Conservation (phyloP, 2,329 filamentous ascomycete species). For the Aspergillus sp. region DNA sequence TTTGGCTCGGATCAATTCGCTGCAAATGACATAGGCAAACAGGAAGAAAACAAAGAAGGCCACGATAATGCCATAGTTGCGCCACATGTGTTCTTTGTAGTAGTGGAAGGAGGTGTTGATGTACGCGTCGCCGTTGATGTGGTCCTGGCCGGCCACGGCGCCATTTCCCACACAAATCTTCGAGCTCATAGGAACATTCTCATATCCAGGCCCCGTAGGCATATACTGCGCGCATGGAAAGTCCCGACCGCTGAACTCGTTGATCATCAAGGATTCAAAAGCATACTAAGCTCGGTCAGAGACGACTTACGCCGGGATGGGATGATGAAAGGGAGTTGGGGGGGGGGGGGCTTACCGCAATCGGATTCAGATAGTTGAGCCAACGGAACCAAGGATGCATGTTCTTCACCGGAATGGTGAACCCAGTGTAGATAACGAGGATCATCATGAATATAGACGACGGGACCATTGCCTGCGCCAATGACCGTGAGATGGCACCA, state of each 20-base stretch:
- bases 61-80: conserved; percentile 65
- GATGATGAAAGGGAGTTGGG: background rate
- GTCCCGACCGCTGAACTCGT: conserved; percentile 69
- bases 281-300: conserved; percentile 52
- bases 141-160: conserved; percentile 51
- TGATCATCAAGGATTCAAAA: conserved; percentile 79
- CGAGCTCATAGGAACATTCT: conserved; percentile 32
- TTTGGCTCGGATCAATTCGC: conserved; percentile 60
- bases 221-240: conserved; percentile 53
- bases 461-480: conserved; percentile 56
- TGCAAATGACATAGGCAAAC: conserved; percentile 57
- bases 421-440: conserved; percentile 49
- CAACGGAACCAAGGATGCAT: conserved; percentile 81
- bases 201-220: conserved; percentile 44
- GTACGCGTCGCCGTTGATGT: conserved; percentile 59
- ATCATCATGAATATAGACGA: conserved; percentile 49
- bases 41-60: conserved; percentile 61
- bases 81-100: conserved; percentile 58
- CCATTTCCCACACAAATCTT: conserved; percentile 60
- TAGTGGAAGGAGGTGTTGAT: conserved; percentile 57
- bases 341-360: conserved; percentile 47
- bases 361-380: conserved; percentile 77
- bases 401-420: conserved; percentile 48
- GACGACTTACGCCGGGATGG: background rate
- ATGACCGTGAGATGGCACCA: conserved; percentile 68